phyloP scores from a whole-genome alignment of 352 stramenopile genomes.

The Aphanomyces invadans region DNA sequence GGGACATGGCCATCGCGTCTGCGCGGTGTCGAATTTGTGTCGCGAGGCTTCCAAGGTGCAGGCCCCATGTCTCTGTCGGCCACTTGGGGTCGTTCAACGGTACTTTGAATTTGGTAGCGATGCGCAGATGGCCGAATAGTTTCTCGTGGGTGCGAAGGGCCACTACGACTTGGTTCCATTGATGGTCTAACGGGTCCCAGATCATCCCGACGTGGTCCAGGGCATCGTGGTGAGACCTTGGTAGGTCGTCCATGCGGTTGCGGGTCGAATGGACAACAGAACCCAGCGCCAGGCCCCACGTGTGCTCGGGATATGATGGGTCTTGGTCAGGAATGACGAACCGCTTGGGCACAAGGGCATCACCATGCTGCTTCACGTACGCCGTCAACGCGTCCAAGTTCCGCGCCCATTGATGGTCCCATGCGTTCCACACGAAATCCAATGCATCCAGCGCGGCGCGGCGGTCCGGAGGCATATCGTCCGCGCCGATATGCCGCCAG shows the following conservation, averaged over 20 bases:
- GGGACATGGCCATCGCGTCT: conserved; percentile 6
- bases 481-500: conserved; percentile 16
- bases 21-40: conserved; percentile 15
- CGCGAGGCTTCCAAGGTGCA: conserved; percentile 15
- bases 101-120: conserved; percentile 8
- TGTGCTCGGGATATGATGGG: conserved; percentile 22
- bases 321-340: conserved; percentile 6
- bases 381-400: neutral
- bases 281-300: conserved; percentile 32
- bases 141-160: conserved; percentile 3
- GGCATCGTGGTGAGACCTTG: neutral
- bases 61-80: neutral
- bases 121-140: neutral
- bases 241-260: conserved; percentile 2
- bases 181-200: conserved; percentile 9
- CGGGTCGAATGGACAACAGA: conserved; percentile 28
- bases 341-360: neutral
- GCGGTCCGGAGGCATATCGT: conserved; percentile 7
- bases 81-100: neutral
- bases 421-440: conserved; percentile 15
- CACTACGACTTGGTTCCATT: neutral
- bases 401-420: conserved; percentile 3
- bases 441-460: neutral
- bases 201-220: conserved; percentile 14
- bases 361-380: conserved; percentile 4